Evolutionary conservation across 305 asterid genomes (phyloP), one percentile per base, ranked within the genome.

Genomic region (Fraxinus dipetala): DNA sequence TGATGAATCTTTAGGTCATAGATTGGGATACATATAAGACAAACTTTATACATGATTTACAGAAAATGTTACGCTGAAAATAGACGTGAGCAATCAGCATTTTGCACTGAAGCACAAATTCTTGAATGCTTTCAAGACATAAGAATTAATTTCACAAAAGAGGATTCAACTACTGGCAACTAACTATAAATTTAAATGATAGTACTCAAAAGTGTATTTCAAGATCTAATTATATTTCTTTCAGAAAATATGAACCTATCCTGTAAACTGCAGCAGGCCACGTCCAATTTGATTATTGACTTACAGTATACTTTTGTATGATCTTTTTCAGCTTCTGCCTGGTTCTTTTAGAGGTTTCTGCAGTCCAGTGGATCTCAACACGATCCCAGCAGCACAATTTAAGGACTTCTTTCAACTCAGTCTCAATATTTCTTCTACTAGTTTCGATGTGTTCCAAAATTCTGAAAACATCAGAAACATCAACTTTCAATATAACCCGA

Each of bases 331-430:
- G 85, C 89, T 96, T 93, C 88, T 88, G 90, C 87, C 98, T 88
- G 80, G 91, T 89, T 85, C 86, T 90, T 87, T 88, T 93, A 77
- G 92, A 91, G 85, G 83, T 91, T 82, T 92, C 99, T 84, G 91
- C 79, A 82, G 90, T 89, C 73, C 86, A 70, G 86, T 86, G 79
- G 86, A 80, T 91, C 79, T 93, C 97, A 13, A 81, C 63, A 76
- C 88, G 92, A 83, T 91, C 97, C 99, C 98, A 94, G 32, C 92
- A 90, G 78, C 97, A 89, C 87, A 93, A 83, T 85, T 92, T 92
- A 87, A 89, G 85, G 84, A 90, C 91, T 77, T 90, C 97, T 82
- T 90, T 87, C 92, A 96, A 85, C 90, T 96, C 97, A 83, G 69
- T 90, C 86, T 94, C 99, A 69, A 92, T 84, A 84, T 74, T 86